These are phyloP conservation scores for Chlamydomonas sphaeroides DNA, from an alignment of 139 green algal species.

Conservation along the genomic window DNA sequence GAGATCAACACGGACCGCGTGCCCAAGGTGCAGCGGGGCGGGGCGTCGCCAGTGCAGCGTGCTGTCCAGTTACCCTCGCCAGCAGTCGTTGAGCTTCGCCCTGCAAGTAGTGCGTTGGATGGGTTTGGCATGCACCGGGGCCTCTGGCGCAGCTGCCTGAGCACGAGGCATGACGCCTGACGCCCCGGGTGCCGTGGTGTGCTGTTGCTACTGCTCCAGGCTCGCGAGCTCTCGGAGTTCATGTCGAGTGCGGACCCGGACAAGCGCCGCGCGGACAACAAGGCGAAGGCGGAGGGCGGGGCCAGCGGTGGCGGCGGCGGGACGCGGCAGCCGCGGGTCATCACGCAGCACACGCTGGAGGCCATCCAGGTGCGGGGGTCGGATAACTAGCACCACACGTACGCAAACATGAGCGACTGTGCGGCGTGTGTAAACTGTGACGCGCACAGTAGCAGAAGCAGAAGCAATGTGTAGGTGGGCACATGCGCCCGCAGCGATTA, in stretches of 20 bases:
- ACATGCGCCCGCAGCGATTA: background rate
- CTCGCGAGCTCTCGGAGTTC: slow-evolving; percentile 46
- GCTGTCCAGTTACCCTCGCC: background rate
- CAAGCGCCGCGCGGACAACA: background rate
- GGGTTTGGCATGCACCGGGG: background rate
- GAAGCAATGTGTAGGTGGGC: too few relatives aligned
- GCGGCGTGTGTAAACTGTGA: too few relatives aligned
- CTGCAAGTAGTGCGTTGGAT: too few relatives aligned
- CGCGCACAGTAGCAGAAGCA: too few relatives aligned
- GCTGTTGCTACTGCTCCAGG: too few relatives aligned
- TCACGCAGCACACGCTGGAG: slow-evolving; percentile 66
- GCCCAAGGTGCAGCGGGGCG: background rate
- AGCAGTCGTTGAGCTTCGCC: too few relatives aligned
- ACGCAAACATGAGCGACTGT: too few relatives aligned
- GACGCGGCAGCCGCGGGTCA: background rate
- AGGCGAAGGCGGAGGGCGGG: background rate
- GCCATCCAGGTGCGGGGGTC: slow-evolving; percentile 46
- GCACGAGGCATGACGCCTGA: too few relatives aligned
- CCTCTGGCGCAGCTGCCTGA: too few relatives aligned
- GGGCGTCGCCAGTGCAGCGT: too few relatives aligned
- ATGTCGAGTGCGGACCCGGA: background rate
- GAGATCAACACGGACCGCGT: background rate
- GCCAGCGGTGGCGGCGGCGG: background rate
- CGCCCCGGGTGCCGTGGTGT: too few relatives aligned
- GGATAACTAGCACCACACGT: too few relatives aligned